Evolutionary conservation across 768 basidiomycete genomes (phyloP), one percentile per base, ranked within the genome.

Genomic region (Melanogaster broomeanus): DNA sequence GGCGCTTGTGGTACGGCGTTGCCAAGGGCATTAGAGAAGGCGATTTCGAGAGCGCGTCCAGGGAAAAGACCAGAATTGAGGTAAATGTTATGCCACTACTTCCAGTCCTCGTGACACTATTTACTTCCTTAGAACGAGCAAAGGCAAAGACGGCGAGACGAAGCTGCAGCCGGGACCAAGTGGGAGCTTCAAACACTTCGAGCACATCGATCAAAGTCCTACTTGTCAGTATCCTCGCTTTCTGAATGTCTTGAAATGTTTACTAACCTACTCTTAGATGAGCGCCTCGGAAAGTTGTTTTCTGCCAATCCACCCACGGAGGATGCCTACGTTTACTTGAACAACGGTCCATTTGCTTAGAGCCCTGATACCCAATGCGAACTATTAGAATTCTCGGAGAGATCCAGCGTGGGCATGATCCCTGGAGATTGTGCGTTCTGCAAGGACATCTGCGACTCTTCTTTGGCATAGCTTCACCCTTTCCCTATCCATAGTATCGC

Each of bases 31-130:
- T 98, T 53, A 74, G 88, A 49, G 88, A 87, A 51, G 90, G 91
- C 13, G 92, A 98, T 63, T 98, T 93, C 65, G 96, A 99, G 45
- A 72, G 77, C n/a, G 96, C 96, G 4, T 87, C 87, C 53, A 75
- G 71, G 58, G 96, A 94, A 66, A 98, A 99, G 83, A 80, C 77
- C 42, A 80, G 84, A 70, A 93, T 98, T 42, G 96, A 98, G 88
- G 93, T 89, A 52, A 19, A 71, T 69, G 1, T 30, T 33, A 19
- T 24, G 12, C 9, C 22, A 12, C 24, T 24, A 10, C 25, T 24
- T 7, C 2, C 12, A 12, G 4, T 41, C 28, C 6, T 34, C 2
- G 5, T 56, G 15, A 55, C 22, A 7, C 25, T n/a, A n/a, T 42
- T 24, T 41, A 22, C 42, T 47, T 35, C 46, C 24, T 28, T 57